Evolutionary conservation across 352 stramenopile species (phyloP).

Genomic region (Phytophthora parvispora): DNA sequence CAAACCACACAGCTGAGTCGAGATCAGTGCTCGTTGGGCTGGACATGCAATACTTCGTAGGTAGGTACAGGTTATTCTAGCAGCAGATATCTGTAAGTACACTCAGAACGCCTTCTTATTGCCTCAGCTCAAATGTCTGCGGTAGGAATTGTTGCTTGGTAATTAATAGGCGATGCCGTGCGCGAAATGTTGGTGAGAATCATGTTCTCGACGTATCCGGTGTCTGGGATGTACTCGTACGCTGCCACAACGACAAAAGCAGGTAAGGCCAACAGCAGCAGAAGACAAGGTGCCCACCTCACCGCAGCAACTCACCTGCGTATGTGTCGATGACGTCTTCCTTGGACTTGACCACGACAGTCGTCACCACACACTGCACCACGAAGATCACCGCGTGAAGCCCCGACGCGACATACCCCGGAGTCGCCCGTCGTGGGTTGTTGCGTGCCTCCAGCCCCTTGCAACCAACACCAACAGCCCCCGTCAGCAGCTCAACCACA

Average conservation of each 20-base stretch:
- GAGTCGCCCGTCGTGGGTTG: conserved; percentile 38
- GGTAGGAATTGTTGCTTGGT: conserved; percentile 66
- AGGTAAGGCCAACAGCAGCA: not conserved
- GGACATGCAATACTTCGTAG: too few relatives aligned
- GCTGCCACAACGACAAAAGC: conserved; percentile 35
- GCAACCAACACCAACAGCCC: not conserved
- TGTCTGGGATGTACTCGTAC: conserved; percentile 88
- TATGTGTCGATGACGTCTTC: conserved; percentile 91
- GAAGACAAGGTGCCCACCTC: not conserved
- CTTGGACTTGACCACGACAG: conserved; percentile 75
- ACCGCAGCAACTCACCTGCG: conserved; percentile 48
- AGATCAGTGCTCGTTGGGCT: conserved; percentile 14
- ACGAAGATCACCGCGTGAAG: conserved; percentile 70
- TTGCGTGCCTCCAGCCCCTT: conserved; percentile 53
- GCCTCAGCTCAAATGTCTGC: conserved; percentile 62
- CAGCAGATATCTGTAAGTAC: conserved; percentile 14
- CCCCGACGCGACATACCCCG: conserved; percentile 55
- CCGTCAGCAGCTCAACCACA: not conserved
- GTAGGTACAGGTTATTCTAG: conserved; percentile 11
- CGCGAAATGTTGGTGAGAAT: conserved; percentile 50
- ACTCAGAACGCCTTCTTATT: conserved; percentile 8
- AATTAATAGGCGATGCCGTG: conserved; percentile 60
- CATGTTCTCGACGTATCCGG: conserved; percentile 49
- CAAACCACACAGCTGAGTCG: conserved; percentile 15
- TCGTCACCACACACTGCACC: conserved; percentile 71